A percentile compares a stretch with the other conserved stretches of the same genome.
Conservation (phyloP, 805 yeast species). For the Kuraishia capsulata region DNA sequence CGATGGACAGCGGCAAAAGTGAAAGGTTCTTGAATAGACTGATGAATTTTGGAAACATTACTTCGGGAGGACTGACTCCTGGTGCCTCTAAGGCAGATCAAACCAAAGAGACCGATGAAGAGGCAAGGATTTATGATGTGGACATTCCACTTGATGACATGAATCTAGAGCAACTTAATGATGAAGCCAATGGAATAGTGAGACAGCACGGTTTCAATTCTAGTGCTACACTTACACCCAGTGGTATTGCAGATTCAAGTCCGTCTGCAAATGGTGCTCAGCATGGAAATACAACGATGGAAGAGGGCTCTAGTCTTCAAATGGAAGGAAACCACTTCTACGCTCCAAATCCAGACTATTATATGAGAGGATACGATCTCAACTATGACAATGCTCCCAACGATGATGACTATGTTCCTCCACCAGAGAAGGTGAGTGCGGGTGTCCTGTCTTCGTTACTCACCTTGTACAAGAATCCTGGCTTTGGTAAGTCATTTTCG, state of each 20-base stretch:
- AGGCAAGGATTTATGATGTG: not conserved
- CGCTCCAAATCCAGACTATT: conserved; percentile 3
- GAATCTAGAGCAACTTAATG: conserved; percentile 30
- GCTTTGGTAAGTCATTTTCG: conserved; percentile 5
- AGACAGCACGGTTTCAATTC: conserved; percentile 29
- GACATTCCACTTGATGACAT: conserved; percentile 19
- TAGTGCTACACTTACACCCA: conserved; percentile 12
- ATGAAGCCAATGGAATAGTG: conserved; percentile 48
- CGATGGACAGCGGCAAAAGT: not conserved
- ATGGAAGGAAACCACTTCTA: not conserved
- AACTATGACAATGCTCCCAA: conserved; percentile 1
- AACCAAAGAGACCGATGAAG: conserved; percentile 1
- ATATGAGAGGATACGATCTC: conserved; percentile 1
- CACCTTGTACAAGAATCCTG: conserved; percentile 51
- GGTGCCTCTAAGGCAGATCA: conserved; percentile 2
- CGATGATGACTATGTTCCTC: conserved; percentile 27
- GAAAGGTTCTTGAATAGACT: not conserved
- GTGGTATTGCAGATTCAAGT: conserved; percentile 8
- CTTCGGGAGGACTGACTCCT: conserved; percentile 2
- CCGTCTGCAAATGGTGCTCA: too few relatives aligned
- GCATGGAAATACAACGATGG: conserved; percentile 7
- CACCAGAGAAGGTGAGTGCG: conserved; percentile 52
- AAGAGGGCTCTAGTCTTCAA: not conserved
- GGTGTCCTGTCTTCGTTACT: conserved; percentile 80
- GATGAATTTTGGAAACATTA: conserved; percentile 1